A percentile compares a stretch with the other conserved stretches of the same genome.
These are phyloP conservation scores for Ophiostoma ulmi DNA, from an alignment of 2,329 filamentous ascomycete species.

Conservation along the genomic window DNA sequence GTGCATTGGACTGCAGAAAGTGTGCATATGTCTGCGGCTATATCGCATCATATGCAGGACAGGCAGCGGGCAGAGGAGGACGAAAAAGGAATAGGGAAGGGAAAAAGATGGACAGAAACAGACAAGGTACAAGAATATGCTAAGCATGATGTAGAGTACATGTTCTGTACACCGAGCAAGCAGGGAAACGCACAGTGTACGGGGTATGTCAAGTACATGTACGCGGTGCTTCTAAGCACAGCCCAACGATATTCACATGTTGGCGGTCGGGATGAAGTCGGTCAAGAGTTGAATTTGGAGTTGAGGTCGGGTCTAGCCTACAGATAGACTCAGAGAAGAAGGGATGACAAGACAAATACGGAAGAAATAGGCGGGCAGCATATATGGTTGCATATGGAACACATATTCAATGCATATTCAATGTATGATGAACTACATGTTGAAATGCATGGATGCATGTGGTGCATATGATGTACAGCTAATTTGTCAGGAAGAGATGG, in stretches of 20 bases:
- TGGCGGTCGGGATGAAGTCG: neutral
- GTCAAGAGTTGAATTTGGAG: neutral
- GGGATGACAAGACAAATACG: neutral
- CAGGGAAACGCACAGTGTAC: neutral
- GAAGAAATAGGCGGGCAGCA: constrained; percentile 8
- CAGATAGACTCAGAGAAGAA: neutral
- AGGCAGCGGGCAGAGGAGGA: neutral
- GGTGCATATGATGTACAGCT: neutral
- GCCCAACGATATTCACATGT: neutral
- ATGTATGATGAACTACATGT: neutral
- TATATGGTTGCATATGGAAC: neutral
- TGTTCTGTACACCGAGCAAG: neutral
- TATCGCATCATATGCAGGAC: neutral
- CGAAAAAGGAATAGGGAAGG: neutral
- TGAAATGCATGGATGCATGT: neutral
- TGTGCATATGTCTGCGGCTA: neutral
- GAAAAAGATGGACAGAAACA: neutral
- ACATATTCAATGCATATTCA: neutral
- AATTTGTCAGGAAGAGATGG: neutral
- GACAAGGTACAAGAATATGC: neutral
- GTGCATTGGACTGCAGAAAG: neutral
- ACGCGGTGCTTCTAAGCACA: neutral
- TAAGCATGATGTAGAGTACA: constrained; percentile 2
- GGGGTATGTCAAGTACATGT: neutral
- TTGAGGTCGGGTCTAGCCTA: neutral